A percentile compares a stretch with the other conserved stretches of the same genome.
phyloP scores from a whole-genome alignment of 1,284 basidiomycete species.

The Ceratobasidium sp. region DNA sequence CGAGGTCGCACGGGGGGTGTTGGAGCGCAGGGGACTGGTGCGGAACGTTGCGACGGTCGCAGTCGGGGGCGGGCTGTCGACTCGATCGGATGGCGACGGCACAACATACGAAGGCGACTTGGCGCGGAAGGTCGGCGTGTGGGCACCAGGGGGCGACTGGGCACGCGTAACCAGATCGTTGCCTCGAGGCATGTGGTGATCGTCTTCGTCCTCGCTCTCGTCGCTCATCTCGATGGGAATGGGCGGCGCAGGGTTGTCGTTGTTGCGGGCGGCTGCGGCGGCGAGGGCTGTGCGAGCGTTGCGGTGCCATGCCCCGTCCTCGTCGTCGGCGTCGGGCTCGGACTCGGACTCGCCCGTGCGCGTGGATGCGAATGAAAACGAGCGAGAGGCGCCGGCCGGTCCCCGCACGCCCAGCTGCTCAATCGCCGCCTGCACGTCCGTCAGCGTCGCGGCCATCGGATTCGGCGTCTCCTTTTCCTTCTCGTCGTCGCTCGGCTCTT shows the following conservation, averaged over 20 bases:
- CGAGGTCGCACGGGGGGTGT: constrained; percentile 21
- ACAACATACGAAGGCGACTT: constrained; percentile 28
- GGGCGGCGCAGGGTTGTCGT: constrained; percentile 56
- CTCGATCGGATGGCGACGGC: constrained; percentile 23
- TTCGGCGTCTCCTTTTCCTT: constrained; percentile 47
- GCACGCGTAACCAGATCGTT: constrained; percentile 26
- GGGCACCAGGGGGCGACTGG: constrained; percentile 15
- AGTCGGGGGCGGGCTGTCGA: constrained; percentile 23
- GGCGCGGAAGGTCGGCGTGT: constrained; percentile 2
- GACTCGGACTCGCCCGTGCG: constrained; percentile 62
- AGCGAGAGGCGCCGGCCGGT: constrained; percentile 63
- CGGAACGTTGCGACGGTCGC: constrained; percentile 26
- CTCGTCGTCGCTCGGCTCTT: constrained; percentile 44
- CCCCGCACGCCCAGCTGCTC: constrained; percentile 66
- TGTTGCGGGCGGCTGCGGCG: constrained; percentile 8
- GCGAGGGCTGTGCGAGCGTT: constrained; percentile 72
- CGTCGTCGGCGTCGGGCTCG: constrained; percentile 59
- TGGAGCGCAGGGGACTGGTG: constrained; percentile 21
- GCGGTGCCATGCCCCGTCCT: constrained; percentile 67
- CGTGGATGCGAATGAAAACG: constrained; percentile 73
- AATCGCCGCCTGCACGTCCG: constrained; percentile 86
- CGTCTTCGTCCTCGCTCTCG: constrained; percentile 73
- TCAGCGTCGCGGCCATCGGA: constrained; percentile 82
- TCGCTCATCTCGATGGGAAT: constrained; percentile 79
- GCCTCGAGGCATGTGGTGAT: constrained; percentile 51